A percentile compares a stretch with the other conserved stretches of the same genome.
These are phyloP conservation scores for Clavispora fructus DNA, from an alignment of 805 yeast species.

Conservation along the genomic window DNA sequence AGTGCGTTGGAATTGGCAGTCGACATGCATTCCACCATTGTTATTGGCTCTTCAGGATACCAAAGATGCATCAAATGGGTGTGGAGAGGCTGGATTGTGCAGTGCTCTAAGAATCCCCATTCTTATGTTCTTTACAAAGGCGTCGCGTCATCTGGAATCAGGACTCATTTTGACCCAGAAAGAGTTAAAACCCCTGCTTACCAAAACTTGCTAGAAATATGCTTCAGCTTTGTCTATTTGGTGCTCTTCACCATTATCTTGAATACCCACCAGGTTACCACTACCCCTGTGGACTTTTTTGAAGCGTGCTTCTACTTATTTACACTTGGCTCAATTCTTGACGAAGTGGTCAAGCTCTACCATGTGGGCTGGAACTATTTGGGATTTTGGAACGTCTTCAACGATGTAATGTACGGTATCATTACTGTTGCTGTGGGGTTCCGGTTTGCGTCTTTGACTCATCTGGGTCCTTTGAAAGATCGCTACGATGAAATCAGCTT, in stretches of 20 bases:
- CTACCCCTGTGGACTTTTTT: constrained; percentile 29
- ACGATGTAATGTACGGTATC: constrained; percentile 60
- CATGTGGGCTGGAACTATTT: constrained; percentile 71
- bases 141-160: constrained; percentile 48
- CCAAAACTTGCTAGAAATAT: constrained; percentile 69
- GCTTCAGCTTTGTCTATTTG: constrained; percentile 60
- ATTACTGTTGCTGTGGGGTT: constrained; percentile 49
- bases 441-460: constrained; percentile 39
- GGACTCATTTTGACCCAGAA: constrained; percentile 72
- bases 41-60: constrained; percentile 76
- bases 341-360: constrained; percentile 66
- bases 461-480: constrained; percentile 18
- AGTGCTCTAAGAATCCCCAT: constrained; percentile 62
- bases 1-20: constrained; percentile 82
- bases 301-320: constrained; percentile 60
- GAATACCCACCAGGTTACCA: constrained; percentile 46
- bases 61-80: constrained; percentile 85
- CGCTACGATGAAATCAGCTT: constrained; percentile 55
- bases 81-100: constrained; percentile 92
- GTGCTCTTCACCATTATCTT: constrained; percentile 57
- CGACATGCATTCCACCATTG: constrained; percentile 73
- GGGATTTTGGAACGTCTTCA: constrained; percentile 76
- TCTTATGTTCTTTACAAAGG: constrained; percentile 63
- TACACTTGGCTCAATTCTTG: constrained; percentile 61
- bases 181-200: constrained; percentile 81